These are phyloP conservation scores for Zoysia japonica DNA, from an alignment of 176 grass and related monocot genomes.

Conservation along the genomic window DNA sequence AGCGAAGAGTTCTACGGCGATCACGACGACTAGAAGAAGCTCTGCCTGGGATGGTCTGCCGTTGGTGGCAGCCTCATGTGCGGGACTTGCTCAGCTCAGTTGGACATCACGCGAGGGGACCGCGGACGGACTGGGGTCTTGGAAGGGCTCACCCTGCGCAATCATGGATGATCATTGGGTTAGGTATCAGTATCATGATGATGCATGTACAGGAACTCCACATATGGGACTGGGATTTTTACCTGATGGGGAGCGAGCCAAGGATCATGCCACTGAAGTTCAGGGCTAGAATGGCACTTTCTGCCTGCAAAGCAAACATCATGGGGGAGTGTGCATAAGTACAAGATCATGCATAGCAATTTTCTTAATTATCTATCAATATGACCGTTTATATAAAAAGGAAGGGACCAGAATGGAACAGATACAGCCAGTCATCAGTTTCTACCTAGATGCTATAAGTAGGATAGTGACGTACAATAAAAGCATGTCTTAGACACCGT, in stretches of 20 bases:
- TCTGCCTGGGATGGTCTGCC: constrained; percentile 15
- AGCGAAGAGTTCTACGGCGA: constrained; percentile 16
- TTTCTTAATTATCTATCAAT: neutral
- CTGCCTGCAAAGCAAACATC: constrained; percentile 52
- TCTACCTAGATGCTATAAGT: neutral
- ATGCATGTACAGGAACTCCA: neutral
- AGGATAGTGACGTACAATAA: neutral
- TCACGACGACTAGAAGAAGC: constrained; percentile 13
- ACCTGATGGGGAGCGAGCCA: constrained; percentile 78
- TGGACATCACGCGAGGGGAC: constrained; percentile 55
- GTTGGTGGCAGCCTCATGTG: constrained; percentile 11
- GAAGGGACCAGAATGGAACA: neutral
- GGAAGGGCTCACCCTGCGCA: constrained; percentile 84
- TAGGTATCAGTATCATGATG: neutral
- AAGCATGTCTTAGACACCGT: neutral
- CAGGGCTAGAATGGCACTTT: constrained; percentile 85
- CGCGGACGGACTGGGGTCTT: constrained; percentile 88
- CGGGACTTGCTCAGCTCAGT: constrained; percentile 34
- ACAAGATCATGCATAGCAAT: neutral
- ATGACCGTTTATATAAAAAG: neutral
- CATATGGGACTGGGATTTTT: constrained; percentile 5
- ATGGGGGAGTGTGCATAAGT: constrained; percentile 4
- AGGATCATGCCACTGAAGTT: constrained; percentile 77
- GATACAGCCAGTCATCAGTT: neutral
- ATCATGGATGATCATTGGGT: neutral